Percentiles rank a stretch among this genome's conserved stretches.
phyloP scores from a whole-genome alignment of 139 green algal genomes.

The Tetradesmus obliquus region DNA sequence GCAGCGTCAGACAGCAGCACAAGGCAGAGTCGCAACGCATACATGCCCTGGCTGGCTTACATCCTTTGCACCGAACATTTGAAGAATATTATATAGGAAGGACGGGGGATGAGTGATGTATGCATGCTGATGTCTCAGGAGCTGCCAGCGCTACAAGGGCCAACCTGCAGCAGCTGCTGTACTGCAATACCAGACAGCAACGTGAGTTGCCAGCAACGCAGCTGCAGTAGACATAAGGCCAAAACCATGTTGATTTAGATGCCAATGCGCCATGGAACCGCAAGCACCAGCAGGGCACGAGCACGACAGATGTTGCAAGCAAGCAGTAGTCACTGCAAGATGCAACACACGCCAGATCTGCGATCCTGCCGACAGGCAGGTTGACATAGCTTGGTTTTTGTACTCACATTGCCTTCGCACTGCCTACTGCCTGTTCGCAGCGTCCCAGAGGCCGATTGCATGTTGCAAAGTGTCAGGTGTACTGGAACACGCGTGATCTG shows the following conservation, averaged over 20 bases:
- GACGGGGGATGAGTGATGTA: not conserved
- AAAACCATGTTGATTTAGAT: not conserved
- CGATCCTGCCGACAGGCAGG: no score
- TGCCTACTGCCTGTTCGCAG: not conserved
- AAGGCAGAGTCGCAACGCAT: no score
- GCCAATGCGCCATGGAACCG: not conserved
- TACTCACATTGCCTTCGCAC: not conserved
- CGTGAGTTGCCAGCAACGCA: not conserved
- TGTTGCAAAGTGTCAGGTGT: not conserved
- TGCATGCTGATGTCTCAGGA: not conserved
- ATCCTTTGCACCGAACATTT: no score
- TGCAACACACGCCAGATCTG: not conserved
- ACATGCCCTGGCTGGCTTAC: no score
- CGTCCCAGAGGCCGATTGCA: not conserved
- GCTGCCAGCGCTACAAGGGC: not conserved
- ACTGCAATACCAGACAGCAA: not conserved
- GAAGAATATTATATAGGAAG: no score
- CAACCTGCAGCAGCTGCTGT: not conserved
- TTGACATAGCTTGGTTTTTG: no score
- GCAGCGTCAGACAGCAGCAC: no score
- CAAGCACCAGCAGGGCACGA: not conserved
- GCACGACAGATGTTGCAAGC: not conserved
- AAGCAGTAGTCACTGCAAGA: not conserved
- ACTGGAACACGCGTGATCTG: not conserved
- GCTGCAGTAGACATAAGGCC: not conserved